phyloP scores from a whole-genome alignment of 108 stramenopile species.

The Schizochytrium sp. region DNA sequence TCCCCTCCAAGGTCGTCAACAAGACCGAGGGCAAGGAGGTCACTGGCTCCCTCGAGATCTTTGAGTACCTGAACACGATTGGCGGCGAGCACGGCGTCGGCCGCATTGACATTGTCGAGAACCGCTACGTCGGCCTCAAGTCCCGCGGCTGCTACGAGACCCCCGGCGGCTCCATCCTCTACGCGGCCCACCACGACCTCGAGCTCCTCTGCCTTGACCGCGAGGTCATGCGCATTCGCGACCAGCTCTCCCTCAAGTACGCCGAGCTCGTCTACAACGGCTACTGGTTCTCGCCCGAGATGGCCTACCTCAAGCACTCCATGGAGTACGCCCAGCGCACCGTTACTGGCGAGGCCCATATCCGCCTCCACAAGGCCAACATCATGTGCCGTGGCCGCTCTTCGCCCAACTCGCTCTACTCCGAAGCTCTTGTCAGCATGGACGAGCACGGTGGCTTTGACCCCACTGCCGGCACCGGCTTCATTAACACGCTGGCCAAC shows the following conservation, averaged over 20 bases:
- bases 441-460: conserved; percentile 97
- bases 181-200: conserved; percentile 85
- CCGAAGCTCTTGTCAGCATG: conserved; percentile 93
- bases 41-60: conserved; percentile 83
- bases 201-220: conserved; percentile 67
- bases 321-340: conserved; percentile 76
- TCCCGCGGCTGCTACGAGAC: conserved; percentile 97
- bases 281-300: conserved; percentile 98
- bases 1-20: conserved; percentile 90
- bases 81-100: conserved; percentile 93
- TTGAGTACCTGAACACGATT: conserved; percentile 90
- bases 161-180: conserved; percentile 89
- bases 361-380: conserved; percentile 94
- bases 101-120: conserved; percentile 97
- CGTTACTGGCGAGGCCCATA: conserved; percentile 75
- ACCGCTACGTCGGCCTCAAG: conserved; percentile 99
- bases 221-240: conserved; percentile 93
- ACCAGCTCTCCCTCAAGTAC: conserved; percentile 75
- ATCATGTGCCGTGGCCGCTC: conserved; percentile 69
- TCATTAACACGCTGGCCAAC: conserved; percentile 93
- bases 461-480: conserved; percentile 90
- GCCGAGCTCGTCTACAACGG: conserved; percentile 96
- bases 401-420: conserved; percentile 79
- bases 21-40: conserved; percentile 65
- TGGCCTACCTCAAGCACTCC: conserved; percentile 84